Conservation (phyloP, 495 filamentous ascomycete genomes). For the Hypoxylon crocopeplum region DNA sequence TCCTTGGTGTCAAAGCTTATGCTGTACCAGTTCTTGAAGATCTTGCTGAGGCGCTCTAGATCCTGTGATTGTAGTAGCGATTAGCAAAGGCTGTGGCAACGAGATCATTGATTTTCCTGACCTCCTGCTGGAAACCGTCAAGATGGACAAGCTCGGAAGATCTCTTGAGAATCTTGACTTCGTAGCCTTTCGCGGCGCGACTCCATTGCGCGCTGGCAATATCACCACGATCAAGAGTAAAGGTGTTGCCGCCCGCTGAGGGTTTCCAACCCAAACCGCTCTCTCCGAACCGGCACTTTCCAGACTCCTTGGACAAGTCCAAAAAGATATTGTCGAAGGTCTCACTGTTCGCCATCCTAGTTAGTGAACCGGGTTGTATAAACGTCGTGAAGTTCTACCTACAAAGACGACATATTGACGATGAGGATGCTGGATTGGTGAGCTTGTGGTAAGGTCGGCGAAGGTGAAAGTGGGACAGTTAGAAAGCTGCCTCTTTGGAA, state of each 20-base stretch:
- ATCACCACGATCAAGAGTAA: constrained; percentile 84
- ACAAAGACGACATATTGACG: constrained; percentile 35
- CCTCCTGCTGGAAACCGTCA: constrained; percentile 93
- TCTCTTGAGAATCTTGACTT: constrained; percentile 86
- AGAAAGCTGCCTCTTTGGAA: constrained; percentile 7
- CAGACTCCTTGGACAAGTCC: constrained; percentile 86
- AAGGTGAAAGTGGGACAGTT: constrained; percentile 4
- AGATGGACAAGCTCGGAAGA: constrained; percentile 87
- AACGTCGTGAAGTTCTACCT: constrained; percentile 1
- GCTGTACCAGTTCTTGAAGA: constrained; percentile 96
- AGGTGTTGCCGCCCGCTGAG: constrained; percentile 83
- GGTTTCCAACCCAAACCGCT: constrained; percentile 95
- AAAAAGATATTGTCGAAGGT: constrained; percentile 96
- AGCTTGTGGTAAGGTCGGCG: neutral
- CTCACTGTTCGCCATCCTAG: constrained; percentile 58
- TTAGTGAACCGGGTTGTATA: constrained; percentile 15
- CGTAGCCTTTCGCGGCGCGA: constrained; percentile 87
- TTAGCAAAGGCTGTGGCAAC: constrained; percentile 14
- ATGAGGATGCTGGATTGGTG: neutral
- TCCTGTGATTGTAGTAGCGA: constrained; percentile 61
- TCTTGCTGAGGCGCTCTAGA: constrained; percentile 84
- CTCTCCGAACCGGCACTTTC: constrained; percentile 92
- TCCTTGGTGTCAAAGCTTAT: constrained; percentile 89
- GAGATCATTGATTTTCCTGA: constrained; percentile 41
- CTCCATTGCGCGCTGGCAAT: constrained; percentile 93